phyloP scores from a whole-genome alignment of 768 basidiomycete genomes.

The Pleurotus tuber-regium region DNA sequence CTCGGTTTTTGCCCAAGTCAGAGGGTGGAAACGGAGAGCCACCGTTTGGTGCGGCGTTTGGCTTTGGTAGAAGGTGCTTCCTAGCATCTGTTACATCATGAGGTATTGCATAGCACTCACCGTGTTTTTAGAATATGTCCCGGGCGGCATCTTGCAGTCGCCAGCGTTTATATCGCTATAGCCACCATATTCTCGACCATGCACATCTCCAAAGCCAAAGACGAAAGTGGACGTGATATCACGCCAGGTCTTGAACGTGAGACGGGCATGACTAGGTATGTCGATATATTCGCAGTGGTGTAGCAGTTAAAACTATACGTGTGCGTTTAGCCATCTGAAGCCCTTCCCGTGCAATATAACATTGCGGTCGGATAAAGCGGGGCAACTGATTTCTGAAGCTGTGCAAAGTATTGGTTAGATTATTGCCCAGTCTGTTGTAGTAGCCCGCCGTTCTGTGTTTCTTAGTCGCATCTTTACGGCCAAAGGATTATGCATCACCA shows the following conservation, averaged over 20 bases:
- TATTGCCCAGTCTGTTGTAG: too few species aligned
- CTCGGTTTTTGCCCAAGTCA: conserved; percentile 22
- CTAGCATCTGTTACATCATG: not conserved
- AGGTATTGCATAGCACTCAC: not conserved
- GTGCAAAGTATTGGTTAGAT: not conserved
- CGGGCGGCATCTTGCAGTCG: conserved; percentile 50
- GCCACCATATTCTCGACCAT: conserved; percentile 43
- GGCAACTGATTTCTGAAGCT: not conserved
- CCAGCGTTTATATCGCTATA: conserved; percentile 42
- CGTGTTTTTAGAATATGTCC: conserved; percentile 44
- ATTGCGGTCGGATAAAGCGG: not conserved
- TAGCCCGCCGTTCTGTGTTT: too few species aligned
- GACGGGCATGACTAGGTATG: conserved; percentile 46
- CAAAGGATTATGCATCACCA: too few species aligned
- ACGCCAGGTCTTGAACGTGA: conserved; percentile 36
- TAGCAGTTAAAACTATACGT: not conserved
- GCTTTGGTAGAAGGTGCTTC: conserved; percentile 30
- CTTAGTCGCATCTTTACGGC: too few species aligned
- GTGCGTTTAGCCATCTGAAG: conserved; percentile 8
- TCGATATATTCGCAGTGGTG: not conserved
- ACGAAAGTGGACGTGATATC: conserved; percentile 39
- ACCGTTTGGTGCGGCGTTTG: conserved; percentile 20
- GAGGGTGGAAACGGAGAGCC: conserved; percentile 22
- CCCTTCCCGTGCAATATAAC: conserved; percentile 2
- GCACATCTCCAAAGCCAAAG: conserved; percentile 38